Base-by-base conservation (phyloP, 176 grass and related monocot species). In the Chloris gayana region DNA sequence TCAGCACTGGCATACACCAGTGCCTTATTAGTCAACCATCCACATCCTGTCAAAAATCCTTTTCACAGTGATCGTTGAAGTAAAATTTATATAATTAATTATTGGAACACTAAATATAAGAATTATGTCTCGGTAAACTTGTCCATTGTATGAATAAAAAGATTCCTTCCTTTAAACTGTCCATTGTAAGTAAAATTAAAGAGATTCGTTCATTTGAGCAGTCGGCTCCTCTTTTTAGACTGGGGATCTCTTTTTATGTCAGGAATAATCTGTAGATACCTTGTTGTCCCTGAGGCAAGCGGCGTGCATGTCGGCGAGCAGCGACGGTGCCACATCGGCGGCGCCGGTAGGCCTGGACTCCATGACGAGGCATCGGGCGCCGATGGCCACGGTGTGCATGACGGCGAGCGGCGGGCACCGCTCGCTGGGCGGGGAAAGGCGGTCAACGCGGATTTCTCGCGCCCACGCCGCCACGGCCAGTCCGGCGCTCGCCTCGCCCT, bases 201-300 rank as follows among this genome's bases (percentile, higher is more conserved):
- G 69, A 81, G 64, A 85, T 71, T 47, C 82, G 73, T 71, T 75
- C 41, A 79, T 76, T 15, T 31, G 63, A 72, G 71, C 13, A 77
- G 14, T 24, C 65, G 53, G 27, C 80, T 75, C 70, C 39, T 64
- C 41, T 75, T 81, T 64, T 75, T 18, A n/a, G 53, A 73, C 11
- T 39, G 49, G 34, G 74, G 32, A 83, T 73, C 56, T 85, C 44
- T 83, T 82, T 73, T 70, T 78, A 91, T 80, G 77, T 79, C 73
- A 77, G 88, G 84, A 86, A 89, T 80, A 91, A 89, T 91, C 85
- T 80, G 77, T 67, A 89, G 64, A 93, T 99, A 99, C 96, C 96
- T 99, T 99, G 74, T 99, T 99, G 80, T 99, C 93, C 72, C 75
- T 86, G 90, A 91, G 79, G 93, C 93, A 95, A 86, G 88, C 91